Evolutionary conservation across 148 eudicot genomes (phyloP).

Genomic region (Simmondsia chinensis): DNA sequence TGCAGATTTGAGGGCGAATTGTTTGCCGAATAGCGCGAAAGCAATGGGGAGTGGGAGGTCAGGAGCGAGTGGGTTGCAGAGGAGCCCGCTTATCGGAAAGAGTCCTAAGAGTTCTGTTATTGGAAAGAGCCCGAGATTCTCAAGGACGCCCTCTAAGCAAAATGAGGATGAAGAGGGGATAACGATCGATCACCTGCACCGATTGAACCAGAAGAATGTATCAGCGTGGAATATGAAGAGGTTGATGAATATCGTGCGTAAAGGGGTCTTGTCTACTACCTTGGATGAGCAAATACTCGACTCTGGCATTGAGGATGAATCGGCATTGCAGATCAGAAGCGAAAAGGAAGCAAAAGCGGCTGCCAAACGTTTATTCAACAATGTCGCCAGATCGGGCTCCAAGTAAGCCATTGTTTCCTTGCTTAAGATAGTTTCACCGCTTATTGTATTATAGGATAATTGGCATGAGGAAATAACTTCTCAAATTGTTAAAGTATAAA

Average conservation of each 20-base stretch:
- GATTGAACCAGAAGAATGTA: constrained; percentile 73
- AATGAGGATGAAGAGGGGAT: constrained; percentile 40
- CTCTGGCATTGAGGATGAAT: constrained; percentile 34
- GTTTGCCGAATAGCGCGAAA: constrained; percentile 34
- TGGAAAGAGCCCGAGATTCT: constrained; percentile 40
- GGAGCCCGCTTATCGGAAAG: constrained; percentile 24
- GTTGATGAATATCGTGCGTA: constrained; percentile 57
- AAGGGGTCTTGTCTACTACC: constrained; percentile 58
- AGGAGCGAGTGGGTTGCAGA: constrained; percentile 19
- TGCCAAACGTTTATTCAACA: constrained; percentile 50
- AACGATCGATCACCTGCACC: constrained; percentile 68
- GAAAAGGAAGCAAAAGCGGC: constrained; percentile 67
- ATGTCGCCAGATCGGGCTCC: constrained; percentile 55
- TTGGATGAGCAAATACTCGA: constrained; percentile 61
- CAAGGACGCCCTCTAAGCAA: constrained; percentile 20
- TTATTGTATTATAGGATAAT: too few relatives aligned
- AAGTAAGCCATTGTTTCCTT: constrained; percentile 25
- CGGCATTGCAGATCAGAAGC: constrained; percentile 42
- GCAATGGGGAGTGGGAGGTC: constrained; percentile 36
- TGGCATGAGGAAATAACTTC: too few relatives aligned
- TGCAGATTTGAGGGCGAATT: constrained; percentile 42
- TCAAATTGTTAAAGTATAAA: too few relatives aligned
- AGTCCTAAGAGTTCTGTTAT: constrained; percentile 22
- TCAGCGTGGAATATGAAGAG: constrained; percentile 99
- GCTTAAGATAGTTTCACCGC: too few relatives aligned